Conservation (phyloP, 805 yeast genomes). For the Candida ascalaphidarum region DNA sequence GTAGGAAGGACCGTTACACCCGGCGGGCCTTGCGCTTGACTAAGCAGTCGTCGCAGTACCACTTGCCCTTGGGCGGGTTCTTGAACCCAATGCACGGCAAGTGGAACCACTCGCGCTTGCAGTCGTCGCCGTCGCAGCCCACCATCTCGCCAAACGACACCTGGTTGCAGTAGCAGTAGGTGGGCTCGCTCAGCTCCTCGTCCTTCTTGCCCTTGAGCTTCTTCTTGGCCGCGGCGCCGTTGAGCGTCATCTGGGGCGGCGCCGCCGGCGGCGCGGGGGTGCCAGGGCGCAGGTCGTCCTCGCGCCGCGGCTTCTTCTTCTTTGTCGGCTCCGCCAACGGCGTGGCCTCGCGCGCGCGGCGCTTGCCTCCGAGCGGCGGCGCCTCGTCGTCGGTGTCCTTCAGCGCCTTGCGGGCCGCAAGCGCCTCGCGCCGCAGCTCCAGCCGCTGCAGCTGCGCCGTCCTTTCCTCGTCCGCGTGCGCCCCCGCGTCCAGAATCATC, state of each 20-base stretch:
- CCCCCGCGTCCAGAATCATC: constrained; percentile 52
- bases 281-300: constrained; percentile 3
- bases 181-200: constrained; percentile 46
- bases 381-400: constrained; percentile 26
- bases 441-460: constrained; percentile 70
- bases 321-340: constrained; percentile 10
- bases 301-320: constrained; percentile 7
- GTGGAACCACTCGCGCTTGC: constrained; percentile 94
- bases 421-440: constrained; percentile 85
- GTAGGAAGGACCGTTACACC: too few species aligned
- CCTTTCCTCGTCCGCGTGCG: constrained; percentile 26
- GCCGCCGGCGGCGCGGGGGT: too few species aligned
- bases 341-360: constrained; percentile 11
- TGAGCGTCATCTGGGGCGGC: too few species aligned
- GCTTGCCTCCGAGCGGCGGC: constrained; percentile 6
- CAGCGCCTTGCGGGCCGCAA: constrained; percentile 76
- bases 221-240: constrained; percentile 5
- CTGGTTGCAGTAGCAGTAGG: constrained; percentile 93
- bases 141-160: constrained; percentile 99
- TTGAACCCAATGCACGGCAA: constrained; percentile 84
- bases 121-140: constrained; percentile 92
- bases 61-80: constrained; percentile 64
- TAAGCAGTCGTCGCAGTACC: constrained; percentile 38
- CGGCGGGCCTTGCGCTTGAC: constrained; percentile 26
- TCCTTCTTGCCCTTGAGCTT: constrained; percentile 12